A percentile compares a stretch with the other conserved stretches of the same genome.
phyloP scores from a whole-genome alignment of 805 yeast genomes.

The Spathaspora girioi region DNA sequence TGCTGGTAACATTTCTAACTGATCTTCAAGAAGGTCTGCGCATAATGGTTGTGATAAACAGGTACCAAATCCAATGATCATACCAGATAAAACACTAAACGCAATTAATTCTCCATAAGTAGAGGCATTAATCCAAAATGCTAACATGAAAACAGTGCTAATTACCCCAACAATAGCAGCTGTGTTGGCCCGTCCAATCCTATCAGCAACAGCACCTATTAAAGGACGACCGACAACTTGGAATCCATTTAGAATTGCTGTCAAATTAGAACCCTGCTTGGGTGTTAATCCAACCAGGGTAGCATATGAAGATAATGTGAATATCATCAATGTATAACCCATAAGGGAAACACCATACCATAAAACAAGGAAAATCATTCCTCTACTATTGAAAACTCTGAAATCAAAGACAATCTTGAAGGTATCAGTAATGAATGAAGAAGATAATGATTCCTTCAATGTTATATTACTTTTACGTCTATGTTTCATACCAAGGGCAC shows the following conservation, averaged over 20 bases:
- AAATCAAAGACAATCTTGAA: slow-evolving; percentile 29
- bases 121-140: slow-evolving; percentile 35
- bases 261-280: slow-evolving; percentile 22
- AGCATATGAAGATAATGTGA: slow-evolving; percentile 31
- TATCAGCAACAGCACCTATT: slow-evolving; percentile 44
- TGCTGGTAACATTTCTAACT: slow-evolving; percentile 21
- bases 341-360: slow-evolving; percentile 31
- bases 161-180: slow-evolving; percentile 19
- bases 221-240: slow-evolving; percentile 47
- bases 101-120: slow-evolving; percentile 26
- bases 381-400: slow-evolving; percentile 18
- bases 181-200: slow-evolving; percentile 40
- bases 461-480: slow-evolving; percentile 22
- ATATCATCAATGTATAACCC: slow-evolving; percentile 26
- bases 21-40: slow-evolving; percentile 16
- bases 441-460: slow-evolving; percentile 13
- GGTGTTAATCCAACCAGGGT: slow-evolving; percentile 34
- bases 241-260: slow-evolving; percentile 30
- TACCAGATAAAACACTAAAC: slow-evolving; percentile 25
- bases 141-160: slow-evolving; percentile 24
- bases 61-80: slow-evolving; percentile 25
- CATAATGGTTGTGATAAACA: slow-evolving; percentile 18
- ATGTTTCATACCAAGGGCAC: slow-evolving; percentile 40
- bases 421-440: slow-evolving; percentile 13
- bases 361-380: slow-evolving; percentile 16